Percentiles rank a stretch among this genome's conserved stretches.
phyloP scores from a whole-genome alignment of 2,329 filamentous ascomycete species.

The Beauveria scarabaeidicola region DNA sequence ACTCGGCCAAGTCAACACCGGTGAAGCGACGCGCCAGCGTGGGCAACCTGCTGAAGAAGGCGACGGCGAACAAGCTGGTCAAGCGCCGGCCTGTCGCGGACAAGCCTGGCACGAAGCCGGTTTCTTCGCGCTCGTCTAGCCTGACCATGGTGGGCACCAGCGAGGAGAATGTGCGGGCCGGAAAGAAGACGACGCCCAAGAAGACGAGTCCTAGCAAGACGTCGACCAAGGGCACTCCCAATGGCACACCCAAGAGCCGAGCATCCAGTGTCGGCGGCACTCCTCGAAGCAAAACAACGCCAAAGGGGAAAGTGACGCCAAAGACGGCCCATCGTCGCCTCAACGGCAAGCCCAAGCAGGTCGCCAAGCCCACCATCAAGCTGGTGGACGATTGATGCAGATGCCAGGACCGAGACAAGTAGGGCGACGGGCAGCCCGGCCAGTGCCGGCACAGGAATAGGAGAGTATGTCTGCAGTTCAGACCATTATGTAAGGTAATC shows the following conservation, averaged over 20 bases:
- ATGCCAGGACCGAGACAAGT: not conserved
- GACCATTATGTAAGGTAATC: not conserved
- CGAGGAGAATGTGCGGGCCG: slow-evolving; percentile 11
- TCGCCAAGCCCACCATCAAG: slow-evolving; percentile 7
- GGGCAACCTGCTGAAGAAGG: slow-evolving; percentile 22
- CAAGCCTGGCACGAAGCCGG: not conserved
- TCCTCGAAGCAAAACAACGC: slow-evolving; percentile 7
- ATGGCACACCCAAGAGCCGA: slow-evolving; percentile 12
- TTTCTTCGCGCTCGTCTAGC: slow-evolving; percentile 16
- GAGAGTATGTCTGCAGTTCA: not conserved
- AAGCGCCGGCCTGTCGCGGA: slow-evolving; percentile 1
- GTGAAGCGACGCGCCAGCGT: slow-evolving; percentile 20
- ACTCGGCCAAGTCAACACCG: slow-evolving; percentile 17
- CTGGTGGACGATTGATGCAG: slow-evolving; percentile 2
- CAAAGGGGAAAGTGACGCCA: slow-evolving; percentile 10
- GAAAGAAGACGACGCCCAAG: slow-evolving; percentile 7
- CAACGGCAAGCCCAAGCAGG: slow-evolving; percentile 4
- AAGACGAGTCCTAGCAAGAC: slow-evolving; percentile 5
- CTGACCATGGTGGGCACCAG: slow-evolving; percentile 14
- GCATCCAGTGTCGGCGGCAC: not conserved
- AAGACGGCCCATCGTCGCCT: slow-evolving; percentile 11
- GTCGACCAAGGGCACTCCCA: slow-evolving; percentile 13
- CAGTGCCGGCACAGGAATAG: not conserved
- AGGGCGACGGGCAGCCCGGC: not conserved
- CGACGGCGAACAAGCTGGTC: slow-evolving; percentile 15